Evolutionary conservation across 768 basidiomycete genomes (phyloP).

Genomic region (Rhodotorula babjevae): DNA sequence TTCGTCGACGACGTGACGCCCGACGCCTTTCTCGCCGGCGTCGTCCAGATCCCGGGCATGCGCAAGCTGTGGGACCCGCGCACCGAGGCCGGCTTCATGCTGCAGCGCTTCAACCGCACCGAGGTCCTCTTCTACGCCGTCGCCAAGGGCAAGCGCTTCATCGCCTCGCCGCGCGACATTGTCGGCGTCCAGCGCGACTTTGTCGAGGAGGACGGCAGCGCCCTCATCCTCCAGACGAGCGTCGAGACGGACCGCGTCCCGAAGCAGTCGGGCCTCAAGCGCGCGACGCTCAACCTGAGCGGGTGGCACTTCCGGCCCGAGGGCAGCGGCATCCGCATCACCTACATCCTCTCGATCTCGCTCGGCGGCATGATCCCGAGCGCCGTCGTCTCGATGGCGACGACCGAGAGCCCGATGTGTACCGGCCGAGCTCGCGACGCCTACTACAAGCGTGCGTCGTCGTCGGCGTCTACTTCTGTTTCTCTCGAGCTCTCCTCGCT

Average conservation of each 20-base stretch:
- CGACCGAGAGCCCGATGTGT: constrained; percentile 18
- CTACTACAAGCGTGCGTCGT: constrained; percentile 12
- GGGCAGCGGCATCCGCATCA: constrained; percentile 20
- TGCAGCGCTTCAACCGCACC: constrained; percentile 1
- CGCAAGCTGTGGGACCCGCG: constrained; percentile 26
- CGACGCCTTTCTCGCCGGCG: constrained; percentile 20
- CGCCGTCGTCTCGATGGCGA: constrained; percentile 10
- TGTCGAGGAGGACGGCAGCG: constrained; percentile 12
- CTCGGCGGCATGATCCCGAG: constrained; percentile 16
- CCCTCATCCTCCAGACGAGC: constrained; percentile 18
- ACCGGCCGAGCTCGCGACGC: constrained; percentile 15
- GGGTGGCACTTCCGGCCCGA: constrained; percentile 32
- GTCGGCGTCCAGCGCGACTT: constrained; percentile 27
- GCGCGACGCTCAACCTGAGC: constrained; percentile 20
- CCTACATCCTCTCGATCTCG: constrained; percentile 27
- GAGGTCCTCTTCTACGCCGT: constrained; percentile 28
- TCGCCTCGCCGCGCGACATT: constrained; percentile 26
- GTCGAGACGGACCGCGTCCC: constrained; percentile 10
- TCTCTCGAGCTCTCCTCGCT: too few relatives aligned
- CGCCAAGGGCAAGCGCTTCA: constrained; percentile 20
- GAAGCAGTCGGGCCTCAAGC: constrained; percentile 11
- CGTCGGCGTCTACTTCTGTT: too few relatives aligned
- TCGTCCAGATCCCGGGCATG: constrained; percentile 27
- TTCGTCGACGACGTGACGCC: constrained; percentile 19
- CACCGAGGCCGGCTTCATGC: constrained; percentile 13